Evolutionary conservation across 2,329 filamentous ascomycete genomes (phyloP).

Genomic region (Beauveria bassiana): DNA sequence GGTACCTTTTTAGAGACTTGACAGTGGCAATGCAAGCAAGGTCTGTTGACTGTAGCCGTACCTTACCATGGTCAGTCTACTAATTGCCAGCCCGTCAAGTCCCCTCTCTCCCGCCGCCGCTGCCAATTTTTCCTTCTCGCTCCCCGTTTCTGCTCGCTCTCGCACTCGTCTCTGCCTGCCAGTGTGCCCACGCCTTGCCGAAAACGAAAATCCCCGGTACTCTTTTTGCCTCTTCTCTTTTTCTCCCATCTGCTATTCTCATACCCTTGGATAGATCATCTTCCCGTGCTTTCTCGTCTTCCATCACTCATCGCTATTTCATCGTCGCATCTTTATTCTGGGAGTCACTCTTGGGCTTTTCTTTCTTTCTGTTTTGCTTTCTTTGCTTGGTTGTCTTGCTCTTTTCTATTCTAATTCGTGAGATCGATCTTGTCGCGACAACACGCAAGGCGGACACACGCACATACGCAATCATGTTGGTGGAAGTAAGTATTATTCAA

Average conservation of each 20-base stretch:
- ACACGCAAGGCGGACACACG: neutral
- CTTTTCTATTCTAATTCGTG: neutral
- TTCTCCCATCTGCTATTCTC: neutral
- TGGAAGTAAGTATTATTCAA: slow-evolving; percentile 25
- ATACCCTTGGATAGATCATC: slow-evolving; percentile 6
- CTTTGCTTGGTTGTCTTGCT: neutral
- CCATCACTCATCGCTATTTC: neutral
- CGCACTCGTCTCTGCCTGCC: neutral
- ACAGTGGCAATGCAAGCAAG: too few species aligned
- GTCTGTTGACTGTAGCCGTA: too few species aligned
- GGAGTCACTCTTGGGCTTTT: neutral
- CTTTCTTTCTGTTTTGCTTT: neutral
- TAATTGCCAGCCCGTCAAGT: too few species aligned
- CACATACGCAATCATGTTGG: slow-evolving; percentile 23
- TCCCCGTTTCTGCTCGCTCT: neutral
- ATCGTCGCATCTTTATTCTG: neutral
- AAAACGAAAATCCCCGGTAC: slow-evolving; percentile 2
- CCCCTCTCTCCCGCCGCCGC: too few species aligned
- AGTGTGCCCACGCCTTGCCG: slow-evolving; percentile 4
- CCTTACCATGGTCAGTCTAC: too few species aligned
- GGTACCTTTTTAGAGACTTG: too few species aligned
- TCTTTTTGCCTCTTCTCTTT: neutral
- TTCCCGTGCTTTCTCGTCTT: neutral
- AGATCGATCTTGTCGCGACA: neutral
- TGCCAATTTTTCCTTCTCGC: neutral